phyloP scores from a whole-genome alignment of 768 basidiomycete species.

The Asterophora lycoperdoides region DNA sequence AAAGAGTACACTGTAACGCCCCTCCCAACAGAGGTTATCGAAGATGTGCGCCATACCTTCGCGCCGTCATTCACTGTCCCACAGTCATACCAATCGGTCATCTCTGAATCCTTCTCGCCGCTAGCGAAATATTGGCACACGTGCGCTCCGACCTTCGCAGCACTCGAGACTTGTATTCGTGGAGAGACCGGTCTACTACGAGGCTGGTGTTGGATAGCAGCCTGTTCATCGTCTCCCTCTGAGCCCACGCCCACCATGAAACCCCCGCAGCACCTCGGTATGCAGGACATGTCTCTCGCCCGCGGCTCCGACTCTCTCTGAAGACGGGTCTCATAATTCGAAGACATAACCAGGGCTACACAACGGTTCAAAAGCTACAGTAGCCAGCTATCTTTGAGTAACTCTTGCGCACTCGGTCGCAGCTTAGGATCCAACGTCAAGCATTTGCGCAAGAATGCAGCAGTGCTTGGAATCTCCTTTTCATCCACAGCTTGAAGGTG shows the following conservation, averaged over 20 bases:
- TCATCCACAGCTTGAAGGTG: too few relatives aligned
- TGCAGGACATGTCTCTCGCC: conserved; percentile 25
- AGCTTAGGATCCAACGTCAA: too few relatives aligned
- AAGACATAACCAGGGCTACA: too few relatives aligned
- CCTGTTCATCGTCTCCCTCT: conserved; percentile 57
- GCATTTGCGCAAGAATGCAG: too few relatives aligned
- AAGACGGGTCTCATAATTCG: too few relatives aligned
- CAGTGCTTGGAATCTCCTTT: too few relatives aligned
- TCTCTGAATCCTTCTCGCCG: conserved; percentile 58
- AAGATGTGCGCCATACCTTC: conserved; percentile 76
- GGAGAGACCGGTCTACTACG: too few relatives aligned
- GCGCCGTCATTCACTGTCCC: conserved; percentile 52
- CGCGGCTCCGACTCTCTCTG: conserved; percentile 25
- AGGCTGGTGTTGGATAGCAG: conserved; percentile 65
- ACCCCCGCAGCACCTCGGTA: conserved; percentile 31
- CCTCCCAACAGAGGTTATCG: conserved; percentile 69
- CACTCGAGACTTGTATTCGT: too few relatives aligned
- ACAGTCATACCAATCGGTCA: conserved; percentile 37
- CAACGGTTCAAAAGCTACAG: too few relatives aligned
- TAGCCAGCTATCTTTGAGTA: too few relatives aligned
- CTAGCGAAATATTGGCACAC: conserved; percentile 65
- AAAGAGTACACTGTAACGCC: conserved; percentile 35
- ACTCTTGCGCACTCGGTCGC: too few relatives aligned
- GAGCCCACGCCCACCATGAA: conserved; percentile 21
- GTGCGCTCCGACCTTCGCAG: conserved; percentile 57